phyloP scores from a whole-genome alignment of 257 asterid species.

The Capsicum baccatum region DNA sequence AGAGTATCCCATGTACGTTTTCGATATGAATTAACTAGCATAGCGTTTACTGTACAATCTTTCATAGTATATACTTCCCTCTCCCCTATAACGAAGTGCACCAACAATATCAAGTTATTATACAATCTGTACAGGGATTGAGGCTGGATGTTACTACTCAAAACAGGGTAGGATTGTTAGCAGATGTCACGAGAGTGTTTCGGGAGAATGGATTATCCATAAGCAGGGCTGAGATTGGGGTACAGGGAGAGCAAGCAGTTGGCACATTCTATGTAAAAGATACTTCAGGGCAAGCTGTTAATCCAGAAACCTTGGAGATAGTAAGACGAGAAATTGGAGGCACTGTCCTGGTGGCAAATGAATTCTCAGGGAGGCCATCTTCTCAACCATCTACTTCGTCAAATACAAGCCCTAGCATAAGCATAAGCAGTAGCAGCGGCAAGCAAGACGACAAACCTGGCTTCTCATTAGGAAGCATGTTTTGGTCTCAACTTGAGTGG shows the following conservation, averaged over 20 bases:
- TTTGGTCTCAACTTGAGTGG: slow-evolving; percentile 80
- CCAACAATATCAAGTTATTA: not conserved
- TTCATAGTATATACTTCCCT: not conserved
- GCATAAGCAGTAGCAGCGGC: slow-evolving; percentile 27
- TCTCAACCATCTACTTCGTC: slow-evolving; percentile 26
- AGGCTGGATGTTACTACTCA: slow-evolving; percentile 60
- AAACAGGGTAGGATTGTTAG: slow-evolving; percentile 68
- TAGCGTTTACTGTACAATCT: not conserved
- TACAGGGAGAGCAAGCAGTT: slow-evolving; percentile 62
- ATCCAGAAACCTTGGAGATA: slow-evolving; percentile 50
- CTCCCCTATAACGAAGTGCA: not conserved
- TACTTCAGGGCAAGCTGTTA: slow-evolving; percentile 60
- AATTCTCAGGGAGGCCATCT: slow-evolving; percentile 33
- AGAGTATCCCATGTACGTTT: slow-evolving; percentile 68
- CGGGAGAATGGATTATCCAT: slow-evolving; percentile 86
- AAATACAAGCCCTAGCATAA: slow-evolving; percentile 35
- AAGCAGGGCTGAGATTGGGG: slow-evolving; percentile 67
- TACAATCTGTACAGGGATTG: slow-evolving; percentile 57
- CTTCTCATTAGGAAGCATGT: slow-evolving; percentile 63
- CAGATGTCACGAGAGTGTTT: slow-evolving; percentile 72
- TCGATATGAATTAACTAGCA: not conserved
- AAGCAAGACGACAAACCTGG: slow-evolving; percentile 47
- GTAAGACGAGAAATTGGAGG: slow-evolving; percentile 72
- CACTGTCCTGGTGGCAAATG: slow-evolving; percentile 39
- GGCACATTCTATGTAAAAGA: slow-evolving; percentile 87